Evolutionary conservation across 1,284 basidiomycete species (phyloP), one percentile per base, ranked within the genome.

Genomic region (Peniophora sp.): DNA sequence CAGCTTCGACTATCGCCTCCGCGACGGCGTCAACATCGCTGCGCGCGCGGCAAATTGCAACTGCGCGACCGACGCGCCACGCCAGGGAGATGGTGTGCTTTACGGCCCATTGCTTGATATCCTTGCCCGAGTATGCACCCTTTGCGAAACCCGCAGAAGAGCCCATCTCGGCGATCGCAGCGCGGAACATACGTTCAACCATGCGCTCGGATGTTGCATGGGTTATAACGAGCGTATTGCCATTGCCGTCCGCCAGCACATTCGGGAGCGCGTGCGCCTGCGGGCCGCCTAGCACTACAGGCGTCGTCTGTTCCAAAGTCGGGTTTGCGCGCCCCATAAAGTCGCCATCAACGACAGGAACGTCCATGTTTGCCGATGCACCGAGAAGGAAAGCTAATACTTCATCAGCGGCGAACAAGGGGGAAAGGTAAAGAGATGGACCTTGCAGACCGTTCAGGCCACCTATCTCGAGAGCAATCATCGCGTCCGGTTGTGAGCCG

Each of bases 321-420:
- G 59, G 58, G 47, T 58, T 59, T 5, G 59, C 58, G 19, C 61
- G 57, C 1, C 60, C 60, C 60, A 61, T 61, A 22, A 59, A 56
- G 45, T 68, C 67, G 11, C 61, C 64, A 48, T 69, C 67, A 14
- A 69, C 35, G 9, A 64, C 53, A 2, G 66, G 66, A 9, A 63
- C 44, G 48, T 65, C 53, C 41, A 69, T 54, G 34, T 58, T 47
- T 17, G 50, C 53, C 9, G 51, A 56, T 3, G 62, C 57, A 11
- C 61, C 65, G 12, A 60, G 52, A 8, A 65, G 52, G 51, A 67
- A 53, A 47, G 59, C 58, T 45, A n/a, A 16, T 2, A 20, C 16
- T 41, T 41, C 27, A 20, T 41, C 16, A 41, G 38, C 38, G 38
- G n/a, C 19, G 38, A 5, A 20, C 8, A 6, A 16, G 38, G 6